Evolutionary conservation across 2,329 filamentous ascomycete species (phyloP).

Genomic region (Beauveria pseudobassiana): DNA sequence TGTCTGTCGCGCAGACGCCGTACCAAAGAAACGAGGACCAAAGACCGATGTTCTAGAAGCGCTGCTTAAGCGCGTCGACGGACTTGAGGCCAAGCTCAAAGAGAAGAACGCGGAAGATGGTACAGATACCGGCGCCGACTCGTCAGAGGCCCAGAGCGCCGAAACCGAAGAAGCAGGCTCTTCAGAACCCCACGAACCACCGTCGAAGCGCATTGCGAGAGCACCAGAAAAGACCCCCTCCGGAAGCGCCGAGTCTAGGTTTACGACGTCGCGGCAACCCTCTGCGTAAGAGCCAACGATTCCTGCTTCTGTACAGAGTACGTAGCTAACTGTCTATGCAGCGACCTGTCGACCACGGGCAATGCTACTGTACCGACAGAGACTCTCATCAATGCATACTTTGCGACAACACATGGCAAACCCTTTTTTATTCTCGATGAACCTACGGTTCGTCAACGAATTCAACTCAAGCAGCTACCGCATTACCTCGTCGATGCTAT

Average conservation of each 20-base stretch:
- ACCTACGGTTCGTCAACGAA: slow-evolving; percentile 60
- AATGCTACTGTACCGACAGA: slow-evolving; percentile 44
- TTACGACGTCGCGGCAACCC: slow-evolving; percentile 22
- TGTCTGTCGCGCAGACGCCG: slow-evolving; percentile 53
- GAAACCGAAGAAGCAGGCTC: slow-evolving; percentile 15
- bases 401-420: slow-evolving; percentile 70
- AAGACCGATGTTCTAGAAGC: slow-evolving; percentile 87
- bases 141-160: slow-evolving; percentile 2
- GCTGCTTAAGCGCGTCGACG: slow-evolving; percentile 75
- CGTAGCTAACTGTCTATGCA: slow-evolving; percentile 19
- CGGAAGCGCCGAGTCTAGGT: slow-evolving; percentile 33
- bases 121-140: not conserved
- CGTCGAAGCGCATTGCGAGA: slow-evolving; percentile 32
- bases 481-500: slow-evolving; percentile 47
- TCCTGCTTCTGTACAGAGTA: not conserved
- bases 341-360: slow-evolving; percentile 35
- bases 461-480: slow-evolving; percentile 61
- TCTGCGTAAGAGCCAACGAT: not conserved
- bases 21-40: slow-evolving; percentile 82
- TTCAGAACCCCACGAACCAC: slow-evolving; percentile 30
- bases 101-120: slow-evolving; percentile 44
- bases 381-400: slow-evolving; percentile 69
- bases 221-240: slow-evolving; percentile 27
- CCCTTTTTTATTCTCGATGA: slow-evolving; percentile 79
- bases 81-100: slow-evolving; percentile 72